Evolutionary conservation across 2,329 filamentous ascomycete genomes (phyloP).

Genomic region (Hymenoscyphus albidus): DNA sequence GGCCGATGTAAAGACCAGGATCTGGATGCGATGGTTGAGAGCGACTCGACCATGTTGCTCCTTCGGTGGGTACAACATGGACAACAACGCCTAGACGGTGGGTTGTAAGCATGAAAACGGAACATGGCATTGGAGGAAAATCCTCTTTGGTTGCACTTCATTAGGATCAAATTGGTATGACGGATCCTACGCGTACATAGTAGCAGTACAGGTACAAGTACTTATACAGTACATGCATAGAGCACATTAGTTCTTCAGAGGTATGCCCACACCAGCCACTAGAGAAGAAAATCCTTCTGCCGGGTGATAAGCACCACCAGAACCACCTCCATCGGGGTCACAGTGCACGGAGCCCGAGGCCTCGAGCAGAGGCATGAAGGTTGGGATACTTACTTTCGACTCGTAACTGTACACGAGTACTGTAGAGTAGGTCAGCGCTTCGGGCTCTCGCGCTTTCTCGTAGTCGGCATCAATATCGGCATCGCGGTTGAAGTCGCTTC

Average conservation of each 20-base stretch:
- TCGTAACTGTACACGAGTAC: not conserved
- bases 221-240: not conserved
- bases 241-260: too few relatives aligned
- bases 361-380: not conserved
- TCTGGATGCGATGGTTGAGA: not conserved
- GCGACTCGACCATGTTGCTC: not conserved
- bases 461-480: not conserved
- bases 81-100: not conserved
- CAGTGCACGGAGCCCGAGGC: not conserved
- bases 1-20: not conserved
- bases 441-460: not conserved
- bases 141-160: not conserved
- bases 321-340: too few relatives aligned
- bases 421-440: not conserved
- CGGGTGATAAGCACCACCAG: too few relatives aligned
- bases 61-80: not conserved
- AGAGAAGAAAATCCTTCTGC: not conserved
- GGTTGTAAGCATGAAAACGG: not conserved
- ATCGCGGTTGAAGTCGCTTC: not conserved
- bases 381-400: not conserved
- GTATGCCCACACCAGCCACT: not conserved
- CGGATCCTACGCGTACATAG: not conserved
- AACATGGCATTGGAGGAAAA: not conserved
- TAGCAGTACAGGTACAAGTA: too few relatives aligned
- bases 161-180: not conserved